Conservation (phyloP, 169 alveolate species). For the Cryptosporidium xiaoi region DNA sequence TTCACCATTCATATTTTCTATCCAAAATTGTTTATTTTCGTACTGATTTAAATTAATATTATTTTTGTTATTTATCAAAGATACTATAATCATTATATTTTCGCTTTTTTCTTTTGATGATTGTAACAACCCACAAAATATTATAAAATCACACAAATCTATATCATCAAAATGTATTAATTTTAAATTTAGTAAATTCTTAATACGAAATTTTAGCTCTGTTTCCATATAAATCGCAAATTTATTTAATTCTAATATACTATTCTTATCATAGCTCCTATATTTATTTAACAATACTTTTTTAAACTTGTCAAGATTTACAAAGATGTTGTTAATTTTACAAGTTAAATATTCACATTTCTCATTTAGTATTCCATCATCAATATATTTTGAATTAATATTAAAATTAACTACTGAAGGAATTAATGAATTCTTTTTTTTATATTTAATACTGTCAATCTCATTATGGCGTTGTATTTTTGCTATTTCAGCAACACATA, state of each 20-base stretch:
- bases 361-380: slow-evolving; percentile 18
- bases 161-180: slow-evolving; percentile 26
- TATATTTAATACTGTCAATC: neutral
- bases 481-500: slow-evolving; percentile 47
- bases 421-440: neutral
- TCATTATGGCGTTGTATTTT: slow-evolving; percentile 19
- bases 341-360: slow-evolving; percentile 26
- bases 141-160: slow-evolving; percentile 16
- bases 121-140: slow-evolving; percentile 34
- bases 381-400: neutral
- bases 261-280: neutral
- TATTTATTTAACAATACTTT: slow-evolving; percentile 9
- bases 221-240: slow-evolving; percentile 22
- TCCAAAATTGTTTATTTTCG: slow-evolving; percentile 22
- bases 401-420: neutral
- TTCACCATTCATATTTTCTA: neutral
- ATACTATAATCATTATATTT: slow-evolving; percentile 26
- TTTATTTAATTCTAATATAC: slow-evolving; percentile 1
- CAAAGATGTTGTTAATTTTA: slow-evolving; percentile 8
- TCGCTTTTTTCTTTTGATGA: slow-evolving; percentile 13
- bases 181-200: slow-evolving; percentile 1
- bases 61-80: slow-evolving; percentile 1
- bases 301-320: neutral
- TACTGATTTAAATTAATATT: neutral
- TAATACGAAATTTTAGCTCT: slow-evolving; percentile 51